A percentile compares a stretch with the other conserved stretches of the same genome.
phyloP scores from a whole-genome alignment of 257 asterid species.

The Salvia hispanica region DNA sequence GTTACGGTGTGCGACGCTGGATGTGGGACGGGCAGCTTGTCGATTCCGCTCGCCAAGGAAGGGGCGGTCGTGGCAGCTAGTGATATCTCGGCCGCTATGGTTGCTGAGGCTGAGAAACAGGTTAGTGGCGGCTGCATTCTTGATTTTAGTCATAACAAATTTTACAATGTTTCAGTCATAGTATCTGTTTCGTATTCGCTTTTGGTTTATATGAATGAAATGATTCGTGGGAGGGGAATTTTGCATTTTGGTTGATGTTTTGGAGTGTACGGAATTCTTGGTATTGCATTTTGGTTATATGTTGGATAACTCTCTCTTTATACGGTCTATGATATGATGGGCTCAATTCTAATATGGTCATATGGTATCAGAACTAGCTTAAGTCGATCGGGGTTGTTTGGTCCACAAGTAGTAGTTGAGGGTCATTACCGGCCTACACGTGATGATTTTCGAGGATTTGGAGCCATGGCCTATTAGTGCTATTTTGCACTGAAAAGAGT shows the following conservation, averaged over 20 bases:
- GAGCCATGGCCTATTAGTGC: neutral
- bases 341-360: no score
- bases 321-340: no score
- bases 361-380: no score
- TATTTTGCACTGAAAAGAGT: neutral
- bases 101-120: constrained; percentile 83
- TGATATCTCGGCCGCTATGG: constrained; percentile 96
- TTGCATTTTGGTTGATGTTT: neutral
- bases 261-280: neutral
- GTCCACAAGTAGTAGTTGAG: no score
- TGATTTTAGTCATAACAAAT: neutral
- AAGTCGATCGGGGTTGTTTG: no score
- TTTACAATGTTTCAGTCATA: neutral
- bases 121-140: constrained; percentile 36
- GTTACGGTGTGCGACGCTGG: constrained; percentile 92
- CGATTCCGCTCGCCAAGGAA: constrained; percentile 89
- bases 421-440: no score
- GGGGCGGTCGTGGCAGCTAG: constrained; percentile 86
- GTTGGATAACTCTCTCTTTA: no score
- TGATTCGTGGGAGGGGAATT: neutral
- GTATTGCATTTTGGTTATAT: neutral
- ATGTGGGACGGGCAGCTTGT: constrained; percentile 82
- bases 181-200: neutral
- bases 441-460: neutral
- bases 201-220: neutral